Evolutionary conservation across 2,329 filamentous ascomycete genomes (phyloP).

Genomic region (Phialophora macrospora): DNA sequence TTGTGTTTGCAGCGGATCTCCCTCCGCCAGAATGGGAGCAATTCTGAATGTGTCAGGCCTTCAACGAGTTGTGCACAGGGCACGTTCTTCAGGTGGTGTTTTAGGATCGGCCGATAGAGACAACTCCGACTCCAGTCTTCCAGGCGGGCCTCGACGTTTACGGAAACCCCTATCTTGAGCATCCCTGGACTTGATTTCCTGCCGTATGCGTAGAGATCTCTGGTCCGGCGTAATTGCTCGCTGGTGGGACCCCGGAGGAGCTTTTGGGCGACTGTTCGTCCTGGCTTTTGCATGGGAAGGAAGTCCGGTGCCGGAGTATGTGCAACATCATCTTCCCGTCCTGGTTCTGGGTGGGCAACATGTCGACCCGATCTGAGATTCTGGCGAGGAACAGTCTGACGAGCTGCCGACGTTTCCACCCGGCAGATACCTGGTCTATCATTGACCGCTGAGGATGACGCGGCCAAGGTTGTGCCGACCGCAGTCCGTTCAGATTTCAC

Average conservation of each 20-base stretch:
- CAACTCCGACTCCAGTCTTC: background rate
- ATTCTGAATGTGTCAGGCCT: slow-evolving; percentile 17
- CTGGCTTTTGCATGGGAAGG: background rate
- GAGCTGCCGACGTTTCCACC: background rate
- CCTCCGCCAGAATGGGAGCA: slow-evolving; percentile 17
- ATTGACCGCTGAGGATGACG: too few relatives aligned
- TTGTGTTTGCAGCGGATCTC: slow-evolving; percentile 20
- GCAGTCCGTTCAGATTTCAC: background rate
- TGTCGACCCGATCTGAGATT: background rate
- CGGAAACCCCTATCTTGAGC: background rate
- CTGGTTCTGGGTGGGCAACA: too few relatives aligned
- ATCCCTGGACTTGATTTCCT: background rate
- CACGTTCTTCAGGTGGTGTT: background rate
- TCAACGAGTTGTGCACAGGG: background rate
- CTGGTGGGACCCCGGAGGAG: background rate
- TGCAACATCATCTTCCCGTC: background rate
- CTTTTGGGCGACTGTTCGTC: background rate
- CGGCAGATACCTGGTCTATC: background rate
- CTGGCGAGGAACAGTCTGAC: background rate
- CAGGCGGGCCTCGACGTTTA: background rate
- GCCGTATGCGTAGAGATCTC: background rate
- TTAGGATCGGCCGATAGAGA: background rate
- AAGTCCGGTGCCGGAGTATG: background rate
- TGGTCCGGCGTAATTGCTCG: background rate
- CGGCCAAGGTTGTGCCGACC: background rate